Evolutionary conservation across 2,329 filamentous ascomycete genomes (phyloP).

Genomic region (Tolypocladium amazonense): DNA sequence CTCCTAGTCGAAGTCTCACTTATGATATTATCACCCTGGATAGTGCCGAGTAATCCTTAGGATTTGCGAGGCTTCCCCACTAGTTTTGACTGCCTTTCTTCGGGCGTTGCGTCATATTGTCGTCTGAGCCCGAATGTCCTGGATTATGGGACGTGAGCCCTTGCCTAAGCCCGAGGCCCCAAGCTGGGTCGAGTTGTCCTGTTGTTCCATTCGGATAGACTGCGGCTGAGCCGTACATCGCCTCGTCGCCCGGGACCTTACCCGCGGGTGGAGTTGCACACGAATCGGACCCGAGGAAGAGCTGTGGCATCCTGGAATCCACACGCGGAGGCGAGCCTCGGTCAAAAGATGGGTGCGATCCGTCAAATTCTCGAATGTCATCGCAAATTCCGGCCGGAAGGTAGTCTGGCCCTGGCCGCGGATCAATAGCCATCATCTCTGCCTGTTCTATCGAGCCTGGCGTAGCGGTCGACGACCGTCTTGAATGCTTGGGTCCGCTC

Average conservation of each 20-base stretch:
- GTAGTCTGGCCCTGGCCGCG: not conserved
- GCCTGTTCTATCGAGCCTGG: not conserved
- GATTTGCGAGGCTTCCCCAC: not conserved
- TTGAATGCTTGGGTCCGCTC: not conserved
- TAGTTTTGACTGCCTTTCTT: not conserved
- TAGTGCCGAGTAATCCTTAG: not conserved
- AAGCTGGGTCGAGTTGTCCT: slow-evolving; percentile 3
- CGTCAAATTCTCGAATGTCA: not conserved
- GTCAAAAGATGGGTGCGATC: no score
- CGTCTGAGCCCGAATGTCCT: not conserved
- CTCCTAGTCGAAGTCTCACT: not conserved
- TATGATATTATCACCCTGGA: not conserved
- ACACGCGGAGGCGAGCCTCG: not conserved
- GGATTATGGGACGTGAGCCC: not conserved
- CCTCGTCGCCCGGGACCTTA: not conserved
- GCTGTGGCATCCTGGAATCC: not conserved
- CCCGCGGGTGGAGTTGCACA: not conserved
- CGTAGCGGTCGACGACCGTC: not conserved
- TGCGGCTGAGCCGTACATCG: slow-evolving; percentile 4
- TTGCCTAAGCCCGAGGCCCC: slow-evolving; percentile 1
- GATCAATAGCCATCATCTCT: not conserved
- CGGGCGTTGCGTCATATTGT: not conserved
- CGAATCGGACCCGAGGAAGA: not conserved
- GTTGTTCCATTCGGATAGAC: slow-evolving; percentile 5
- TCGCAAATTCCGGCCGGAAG: not conserved